Evolutionary conservation across 2,329 filamentous ascomycete genomes (phyloP).

Genomic region (Fusarium acutatum): DNA sequence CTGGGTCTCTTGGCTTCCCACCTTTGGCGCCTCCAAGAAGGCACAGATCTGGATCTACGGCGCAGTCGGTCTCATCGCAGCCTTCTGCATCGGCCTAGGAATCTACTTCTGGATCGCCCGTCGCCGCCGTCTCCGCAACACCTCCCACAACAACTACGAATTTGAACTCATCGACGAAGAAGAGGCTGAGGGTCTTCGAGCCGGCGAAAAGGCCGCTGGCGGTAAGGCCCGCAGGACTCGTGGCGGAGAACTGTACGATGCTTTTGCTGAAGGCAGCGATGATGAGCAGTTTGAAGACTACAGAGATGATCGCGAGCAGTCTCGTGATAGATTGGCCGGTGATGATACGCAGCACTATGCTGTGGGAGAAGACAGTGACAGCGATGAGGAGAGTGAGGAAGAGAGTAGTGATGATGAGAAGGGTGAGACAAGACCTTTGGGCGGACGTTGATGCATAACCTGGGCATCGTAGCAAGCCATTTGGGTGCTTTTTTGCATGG

Average conservation of each 20-base stretch:
- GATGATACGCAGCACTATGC: conserved; percentile 58
- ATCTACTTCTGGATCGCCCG: conserved; percentile 83
- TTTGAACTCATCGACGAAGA: conserved; percentile 92
- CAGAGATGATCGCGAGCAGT: conserved; percentile 53
- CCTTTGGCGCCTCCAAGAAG: conserved; percentile 85
- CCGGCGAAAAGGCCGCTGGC: conserved; percentile 56
- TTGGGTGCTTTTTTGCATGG: conserved; percentile 34
- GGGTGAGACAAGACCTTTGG: conserved; percentile 39
- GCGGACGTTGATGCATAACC: conserved; percentile 18
- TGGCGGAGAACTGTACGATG: conserved; percentile 94
- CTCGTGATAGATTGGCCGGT: conserved; percentile 42
- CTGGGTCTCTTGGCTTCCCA: conserved; percentile 87
- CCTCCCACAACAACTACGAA: conserved; percentile 84
- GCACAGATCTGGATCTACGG: conserved; percentile 96
- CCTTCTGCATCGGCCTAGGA: conserved; percentile 84
- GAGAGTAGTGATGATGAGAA: conserved; percentile 49
- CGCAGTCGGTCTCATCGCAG: conserved; percentile 80
- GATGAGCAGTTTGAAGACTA: conserved; percentile 67
- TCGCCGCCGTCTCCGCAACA: conserved; percentile 77
- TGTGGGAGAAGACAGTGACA: conserved; percentile 57
- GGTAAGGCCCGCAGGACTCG: conserved; percentile 62
- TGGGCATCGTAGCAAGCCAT: not conserved
- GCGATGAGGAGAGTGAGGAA: conserved; percentile 53
- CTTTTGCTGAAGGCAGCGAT: conserved; percentile 86
- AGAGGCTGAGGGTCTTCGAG: conserved; percentile 67